Conservation (phyloP, 257 asterid species). For the Ilex aquifolium region DNA sequence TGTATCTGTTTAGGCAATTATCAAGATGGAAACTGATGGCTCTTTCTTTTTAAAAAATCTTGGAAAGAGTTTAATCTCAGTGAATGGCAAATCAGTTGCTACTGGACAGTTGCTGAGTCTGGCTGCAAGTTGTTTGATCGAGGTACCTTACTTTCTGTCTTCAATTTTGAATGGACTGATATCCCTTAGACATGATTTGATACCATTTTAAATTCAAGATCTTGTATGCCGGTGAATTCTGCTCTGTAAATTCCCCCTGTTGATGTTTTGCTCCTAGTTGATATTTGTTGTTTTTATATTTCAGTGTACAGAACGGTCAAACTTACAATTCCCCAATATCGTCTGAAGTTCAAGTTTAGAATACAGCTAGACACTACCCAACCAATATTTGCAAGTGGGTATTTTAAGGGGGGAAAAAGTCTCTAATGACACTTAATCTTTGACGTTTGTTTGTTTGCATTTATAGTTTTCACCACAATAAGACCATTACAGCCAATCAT, state of each 20-base stretch:
- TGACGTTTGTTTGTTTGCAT: no score
- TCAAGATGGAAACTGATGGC: conserved; percentile 86
- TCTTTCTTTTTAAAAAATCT: conserved; percentile 76
- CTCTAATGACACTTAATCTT: no score
- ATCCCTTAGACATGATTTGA: neutral
- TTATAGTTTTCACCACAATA: no score
- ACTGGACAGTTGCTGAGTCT: conserved; percentile 68
- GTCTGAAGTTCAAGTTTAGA: no score
- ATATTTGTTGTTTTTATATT: neutral
- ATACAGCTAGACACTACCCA: no score
- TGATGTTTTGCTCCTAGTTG: neutral
- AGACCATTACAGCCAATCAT: no score
- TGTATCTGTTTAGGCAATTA: conserved; percentile 53
- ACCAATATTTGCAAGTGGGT: no score
- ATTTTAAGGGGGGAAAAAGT: no score
- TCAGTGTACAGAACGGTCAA: neutral
- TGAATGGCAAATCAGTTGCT: conserved; percentile 63
- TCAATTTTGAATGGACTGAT: conserved; percentile 1
- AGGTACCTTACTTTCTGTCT: conserved; percentile 43
- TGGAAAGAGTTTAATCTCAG: conserved; percentile 73
- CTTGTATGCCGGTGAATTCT: neutral
- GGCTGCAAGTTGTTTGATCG: conserved; percentile 68
- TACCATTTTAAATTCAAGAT: neutral
- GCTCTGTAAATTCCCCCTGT: neutral
- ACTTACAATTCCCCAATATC: neutral